Evolutionary conservation across 805 yeast species (phyloP).

Genomic region (Ogataea thermomethanolica): DNA sequence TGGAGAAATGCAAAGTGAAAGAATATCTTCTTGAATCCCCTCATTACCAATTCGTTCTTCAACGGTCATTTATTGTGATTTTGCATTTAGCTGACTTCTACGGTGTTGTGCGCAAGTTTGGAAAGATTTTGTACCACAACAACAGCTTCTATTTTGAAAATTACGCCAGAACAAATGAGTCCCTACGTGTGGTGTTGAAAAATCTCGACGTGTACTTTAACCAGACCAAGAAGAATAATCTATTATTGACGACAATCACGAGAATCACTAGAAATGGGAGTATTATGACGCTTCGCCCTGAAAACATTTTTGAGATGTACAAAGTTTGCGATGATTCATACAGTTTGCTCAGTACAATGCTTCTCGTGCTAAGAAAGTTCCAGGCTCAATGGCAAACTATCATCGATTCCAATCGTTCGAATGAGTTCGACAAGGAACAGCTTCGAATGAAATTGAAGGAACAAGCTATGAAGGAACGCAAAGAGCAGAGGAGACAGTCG

Average conservation of each 20-base stretch:
- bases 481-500: slow-evolving; percentile 14
- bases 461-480: slow-evolving; percentile 22
- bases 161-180: slow-evolving; percentile 30
- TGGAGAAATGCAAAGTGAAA: slow-evolving; percentile 24
- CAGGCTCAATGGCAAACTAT: slow-evolving; percentile 37
- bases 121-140: slow-evolving; percentile 44
- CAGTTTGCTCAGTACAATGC: slow-evolving; percentile 29
- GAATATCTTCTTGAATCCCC: slow-evolving; percentile 22
- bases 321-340: slow-evolving; percentile 42
- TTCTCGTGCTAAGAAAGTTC: slow-evolving; percentile 36
- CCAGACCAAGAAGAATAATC: slow-evolving; percentile 46
- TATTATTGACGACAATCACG: slow-evolving; percentile 45
- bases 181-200: slow-evolving; percentile 24
- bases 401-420: slow-evolving; percentile 35
- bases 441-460: slow-evolving; percentile 25
- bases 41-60: slow-evolving; percentile 34
- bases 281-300: slow-evolving; percentile 33
- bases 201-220: slow-evolving; percentile 29
- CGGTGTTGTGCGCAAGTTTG: slow-evolving; percentile 43
- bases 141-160: slow-evolving; percentile 43
- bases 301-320: slow-evolving; percentile 37
- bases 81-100: slow-evolving; percentile 50
- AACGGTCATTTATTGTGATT: slow-evolving; percentile 39
- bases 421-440: slow-evolving; percentile 37
- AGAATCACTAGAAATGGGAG: slow-evolving; percentile 43